phyloP scores from a whole-genome alignment of 2,329 filamentous ascomycete genomes.

The Xylaria sp. region DNA sequence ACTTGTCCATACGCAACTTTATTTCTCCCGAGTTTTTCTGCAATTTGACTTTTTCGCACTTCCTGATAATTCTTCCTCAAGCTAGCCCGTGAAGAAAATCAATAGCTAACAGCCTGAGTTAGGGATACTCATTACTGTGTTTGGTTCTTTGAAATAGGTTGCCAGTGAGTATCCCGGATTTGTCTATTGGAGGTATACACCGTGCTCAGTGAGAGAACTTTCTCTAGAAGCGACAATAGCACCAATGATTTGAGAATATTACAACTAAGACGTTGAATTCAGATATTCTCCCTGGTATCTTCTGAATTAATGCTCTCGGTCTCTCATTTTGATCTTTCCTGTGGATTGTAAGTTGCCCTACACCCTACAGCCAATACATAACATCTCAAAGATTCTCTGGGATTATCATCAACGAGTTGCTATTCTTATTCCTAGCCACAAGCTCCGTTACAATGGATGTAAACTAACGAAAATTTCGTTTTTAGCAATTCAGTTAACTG shows the following conservation, averaged over 20 bases:
- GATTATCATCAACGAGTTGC: background rate
- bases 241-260: background rate
- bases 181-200: background rate
- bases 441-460: background rate
- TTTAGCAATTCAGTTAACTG: background rate
- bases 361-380: background rate
- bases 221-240: background rate
- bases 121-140: background rate
- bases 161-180: slow-evolving; percentile 7
- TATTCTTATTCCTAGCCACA: background rate
- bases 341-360: background rate
- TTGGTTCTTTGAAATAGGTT: background rate
- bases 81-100: background rate
- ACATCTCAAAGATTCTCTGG: background rate
- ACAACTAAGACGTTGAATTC: background rate
- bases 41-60: background rate
- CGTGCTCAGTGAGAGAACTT: background rate
- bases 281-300: background rate
- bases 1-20: background rate
- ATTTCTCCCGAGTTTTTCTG: background rate
- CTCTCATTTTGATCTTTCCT: background rate
- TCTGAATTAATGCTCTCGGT: background rate
- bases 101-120: background rate
- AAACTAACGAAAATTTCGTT: background rate
- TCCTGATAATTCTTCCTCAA: background rate